Conservation (phyloP, 2,329 filamentous ascomycete genomes). For the Colletotrichum abscissum region DNA sequence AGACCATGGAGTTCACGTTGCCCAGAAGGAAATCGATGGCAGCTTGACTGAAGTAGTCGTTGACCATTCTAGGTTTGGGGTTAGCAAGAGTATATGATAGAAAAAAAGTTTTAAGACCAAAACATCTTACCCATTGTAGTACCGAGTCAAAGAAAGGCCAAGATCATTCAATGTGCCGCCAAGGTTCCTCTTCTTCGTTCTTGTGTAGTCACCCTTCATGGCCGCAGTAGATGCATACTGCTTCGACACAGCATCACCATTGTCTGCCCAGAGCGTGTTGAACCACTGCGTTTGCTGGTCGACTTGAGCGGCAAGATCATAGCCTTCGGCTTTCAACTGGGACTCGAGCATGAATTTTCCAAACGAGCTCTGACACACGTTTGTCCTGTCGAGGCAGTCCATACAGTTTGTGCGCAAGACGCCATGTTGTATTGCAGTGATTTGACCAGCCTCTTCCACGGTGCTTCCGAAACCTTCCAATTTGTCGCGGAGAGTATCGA, state of each 20-base stretch:
- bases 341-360: constrained; percentile 84
- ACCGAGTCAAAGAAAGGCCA: constrained; percentile 84
- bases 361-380: constrained; percentile 94
- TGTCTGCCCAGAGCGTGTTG: constrained; percentile 97
- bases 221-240: constrained; percentile 97
- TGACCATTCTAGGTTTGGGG: constrained; percentile 79
- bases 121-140: constrained; percentile 70
- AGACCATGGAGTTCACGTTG: constrained; percentile 85
- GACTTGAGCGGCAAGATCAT: constrained; percentile 78
- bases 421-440: constrained; percentile 71
- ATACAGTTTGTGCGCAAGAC: constrained; percentile 97
- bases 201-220: constrained; percentile 95
- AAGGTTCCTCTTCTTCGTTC: constrained; percentile 90
- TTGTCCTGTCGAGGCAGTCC: constrained; percentile 97
- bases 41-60: constrained; percentile 96
- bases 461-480: constrained; percentile 80
- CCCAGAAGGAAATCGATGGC: constrained; percentile 95
- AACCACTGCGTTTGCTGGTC: constrained; percentile 92
- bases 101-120: neutral
- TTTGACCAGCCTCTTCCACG: constrained; percentile 59
- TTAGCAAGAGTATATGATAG: constrained; percentile 7
- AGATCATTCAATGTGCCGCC: constrained; percentile 92
- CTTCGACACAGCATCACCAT: constrained; percentile 93
- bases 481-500: constrained; percentile 75
- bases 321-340: constrained; percentile 81